These are phyloP conservation scores for Gracilaria gracilis DNA, from an alignment of 23 red algal genomes.

Conservation along the genomic window DNA sequence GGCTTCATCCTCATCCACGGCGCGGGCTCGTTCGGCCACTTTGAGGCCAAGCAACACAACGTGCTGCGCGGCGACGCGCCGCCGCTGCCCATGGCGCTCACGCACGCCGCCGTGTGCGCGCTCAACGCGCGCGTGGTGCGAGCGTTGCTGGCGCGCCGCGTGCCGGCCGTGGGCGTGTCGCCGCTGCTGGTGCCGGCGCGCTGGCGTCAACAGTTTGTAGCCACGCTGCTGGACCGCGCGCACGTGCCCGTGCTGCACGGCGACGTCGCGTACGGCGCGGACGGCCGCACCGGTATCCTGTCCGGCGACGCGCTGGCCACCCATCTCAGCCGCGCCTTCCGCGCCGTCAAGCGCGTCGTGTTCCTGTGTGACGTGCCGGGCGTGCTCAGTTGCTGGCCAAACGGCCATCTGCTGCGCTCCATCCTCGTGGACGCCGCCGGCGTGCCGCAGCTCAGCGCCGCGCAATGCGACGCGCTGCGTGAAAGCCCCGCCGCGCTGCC, in stretches of 20 bases:
- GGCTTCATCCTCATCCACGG: slow-evolving; percentile 37
- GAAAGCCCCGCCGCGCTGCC: background rate
- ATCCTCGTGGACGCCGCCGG: background rate
- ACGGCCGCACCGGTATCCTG: slow-evolving; percentile 39
- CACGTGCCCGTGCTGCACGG: slow-evolving; percentile 54
- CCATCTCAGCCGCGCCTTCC: background rate
- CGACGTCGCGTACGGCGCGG: slow-evolving; percentile 33
- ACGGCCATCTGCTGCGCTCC: background rate
- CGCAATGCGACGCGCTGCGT: background rate
- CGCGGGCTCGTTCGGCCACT: slow-evolving; percentile 54
- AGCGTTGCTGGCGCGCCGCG: slow-evolving; percentile 1
- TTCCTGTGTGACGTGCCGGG: too few species aligned
- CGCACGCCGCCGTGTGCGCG: slow-evolving; percentile 12
- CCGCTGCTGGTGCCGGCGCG: slow-evolving; percentile 36
- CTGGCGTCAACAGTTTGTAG: slow-evolving; percentile 9
- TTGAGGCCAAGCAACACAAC: slow-evolving; percentile 4
- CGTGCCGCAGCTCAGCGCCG: background rate
- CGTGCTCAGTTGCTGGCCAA: background rate
- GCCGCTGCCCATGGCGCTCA: slow-evolving; percentile 9
- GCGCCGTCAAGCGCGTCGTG: too few species aligned
- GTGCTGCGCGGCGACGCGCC: slow-evolving; percentile 7
- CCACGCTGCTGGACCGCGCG: slow-evolving; percentile 39
- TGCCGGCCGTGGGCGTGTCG: slow-evolving; percentile 34
- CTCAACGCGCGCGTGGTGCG: slow-evolving; percentile 1
- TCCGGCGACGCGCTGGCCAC: slow-evolving; percentile 31